Evolutionary conservation across 306 rosid species (phyloP).

Genomic region (Ammopiptanthus mongolicus): DNA sequence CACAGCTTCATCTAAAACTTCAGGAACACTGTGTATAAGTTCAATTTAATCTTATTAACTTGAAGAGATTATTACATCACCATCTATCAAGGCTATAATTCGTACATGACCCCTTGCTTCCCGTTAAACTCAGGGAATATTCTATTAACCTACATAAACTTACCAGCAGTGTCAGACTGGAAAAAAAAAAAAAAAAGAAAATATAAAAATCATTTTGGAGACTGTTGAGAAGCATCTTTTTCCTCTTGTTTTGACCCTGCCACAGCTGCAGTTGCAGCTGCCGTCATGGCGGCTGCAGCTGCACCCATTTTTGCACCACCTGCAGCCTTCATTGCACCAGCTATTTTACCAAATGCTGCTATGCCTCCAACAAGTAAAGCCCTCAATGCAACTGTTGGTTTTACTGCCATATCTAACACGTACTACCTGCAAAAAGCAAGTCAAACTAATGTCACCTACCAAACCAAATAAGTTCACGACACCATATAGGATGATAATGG

Average conservation of each 20-base stretch:
- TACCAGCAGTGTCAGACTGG: neutral
- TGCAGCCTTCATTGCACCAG: slow-evolving; percentile 76
- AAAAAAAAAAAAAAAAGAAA: neutral
- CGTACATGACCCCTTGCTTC: slow-evolving; percentile 7
- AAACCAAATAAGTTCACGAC: neutral
- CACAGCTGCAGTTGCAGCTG: slow-evolving; percentile 81
- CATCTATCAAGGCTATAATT: slow-evolving; percentile 10
- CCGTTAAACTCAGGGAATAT: slow-evolving; percentile 4
- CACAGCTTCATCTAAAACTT: slow-evolving; percentile 12
- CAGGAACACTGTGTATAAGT: neutral
- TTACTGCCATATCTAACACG: slow-evolving; percentile 44
- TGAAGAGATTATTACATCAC: slow-evolving; percentile 15
- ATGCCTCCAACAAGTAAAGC: slow-evolving; percentile 82
- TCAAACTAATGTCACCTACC: neutral
- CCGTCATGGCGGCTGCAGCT: slow-evolving; percentile 80
- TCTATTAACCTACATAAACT: slow-evolving; percentile 31
- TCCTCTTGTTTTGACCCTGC: slow-evolving; percentile 62
- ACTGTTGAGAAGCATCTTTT: slow-evolving; percentile 41
- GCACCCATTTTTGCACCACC: slow-evolving; percentile 78
- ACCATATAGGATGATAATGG: neutral
- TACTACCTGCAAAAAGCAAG: slow-evolving; percentile 26
- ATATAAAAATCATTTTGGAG: slow-evolving; percentile 19
- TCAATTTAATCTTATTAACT: neutral
- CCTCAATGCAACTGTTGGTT: slow-evolving; percentile 83
- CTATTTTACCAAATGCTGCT: slow-evolving; percentile 83